phyloP scores from a whole-genome alignment of 176 grass and related monocot species.

The Triticum dicoccoides region DNA sequence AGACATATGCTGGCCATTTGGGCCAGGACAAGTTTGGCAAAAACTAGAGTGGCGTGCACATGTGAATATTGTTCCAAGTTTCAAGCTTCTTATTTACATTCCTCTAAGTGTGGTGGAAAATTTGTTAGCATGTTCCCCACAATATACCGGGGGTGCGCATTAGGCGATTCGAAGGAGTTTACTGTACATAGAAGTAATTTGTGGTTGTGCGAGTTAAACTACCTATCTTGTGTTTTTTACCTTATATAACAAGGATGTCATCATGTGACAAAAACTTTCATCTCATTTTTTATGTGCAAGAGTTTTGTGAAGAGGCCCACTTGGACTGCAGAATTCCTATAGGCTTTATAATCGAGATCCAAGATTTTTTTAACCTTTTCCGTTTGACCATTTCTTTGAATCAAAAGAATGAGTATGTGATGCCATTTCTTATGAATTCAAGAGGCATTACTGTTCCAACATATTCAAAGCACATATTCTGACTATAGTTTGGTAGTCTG shows the following conservation, averaged over 20 bases:
- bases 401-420: background rate
- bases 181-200: background rate
- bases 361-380: background rate
- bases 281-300: background rate
- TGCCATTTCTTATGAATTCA: background rate
- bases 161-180: background rate
- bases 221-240: background rate
- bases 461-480: background rate
- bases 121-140: background rate
- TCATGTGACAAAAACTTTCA: background rate
- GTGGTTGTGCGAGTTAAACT: background rate
- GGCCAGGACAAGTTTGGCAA: background rate
- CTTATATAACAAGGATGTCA: background rate
- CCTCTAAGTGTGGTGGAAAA: background rate
- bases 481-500: background rate
- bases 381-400: background rate
- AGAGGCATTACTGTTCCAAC: background rate
- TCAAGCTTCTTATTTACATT: background rate
- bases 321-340: background rate
- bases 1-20: background rate
- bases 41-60: background rate
- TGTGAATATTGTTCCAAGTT: background rate
- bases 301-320: background rate
- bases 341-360: background rate
- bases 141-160: background rate